Evolutionary conservation across 2,329 filamentous ascomycete genomes (phyloP), one percentile per base, ranked within the genome.

Genomic region (Aspergillus versicolor): DNA sequence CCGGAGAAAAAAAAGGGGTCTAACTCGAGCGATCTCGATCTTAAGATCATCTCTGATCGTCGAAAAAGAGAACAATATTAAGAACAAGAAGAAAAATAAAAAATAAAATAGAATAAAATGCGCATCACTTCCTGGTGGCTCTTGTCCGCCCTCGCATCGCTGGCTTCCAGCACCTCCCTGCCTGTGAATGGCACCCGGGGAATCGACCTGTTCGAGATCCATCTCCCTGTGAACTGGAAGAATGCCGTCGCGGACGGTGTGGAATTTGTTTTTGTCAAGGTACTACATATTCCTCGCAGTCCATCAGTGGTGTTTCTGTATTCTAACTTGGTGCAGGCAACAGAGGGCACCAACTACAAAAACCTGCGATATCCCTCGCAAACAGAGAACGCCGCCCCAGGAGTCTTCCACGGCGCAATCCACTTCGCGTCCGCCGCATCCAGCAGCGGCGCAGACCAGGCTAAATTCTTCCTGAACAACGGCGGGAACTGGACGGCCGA

Each of bases 401-500:
- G 45, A 1, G 13, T 58, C 32, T 7, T 51, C 19, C 53, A 50
- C 40, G 57, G 57, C 32, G 57, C 57, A 7, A 38, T 59, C 12
- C 57, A 59, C 49, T 59, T 59, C 53, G 57, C 57, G 8, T 2
- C 21, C 5, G 53, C 52, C 2, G 48, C 53, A 4, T 17, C 56
- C 38, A 59, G 57, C 48, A 59, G 43, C 38, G 57, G 57, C 17
- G 57, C 57, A 22, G 48, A 52, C 2, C 57, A 59, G 41, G 57
- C 57, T 5, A 44, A 45, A 15, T 48, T 52, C 43, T 59, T 59
- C 53, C 32, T 59, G 15, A 30, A 46, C 13, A 34, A 59, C n/a
- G 57, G 57, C 12, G 57, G 57, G 3, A 56, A 59, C 44, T 59
- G 57, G 57, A 56, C 48, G 1, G 37, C 57, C 4, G 57, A 56